Evolutionary conservation across 192 early-diverging fungal species (phyloP), one percentile per base, ranked within the genome.

Genomic region (Coemansia reversa): DNA sequence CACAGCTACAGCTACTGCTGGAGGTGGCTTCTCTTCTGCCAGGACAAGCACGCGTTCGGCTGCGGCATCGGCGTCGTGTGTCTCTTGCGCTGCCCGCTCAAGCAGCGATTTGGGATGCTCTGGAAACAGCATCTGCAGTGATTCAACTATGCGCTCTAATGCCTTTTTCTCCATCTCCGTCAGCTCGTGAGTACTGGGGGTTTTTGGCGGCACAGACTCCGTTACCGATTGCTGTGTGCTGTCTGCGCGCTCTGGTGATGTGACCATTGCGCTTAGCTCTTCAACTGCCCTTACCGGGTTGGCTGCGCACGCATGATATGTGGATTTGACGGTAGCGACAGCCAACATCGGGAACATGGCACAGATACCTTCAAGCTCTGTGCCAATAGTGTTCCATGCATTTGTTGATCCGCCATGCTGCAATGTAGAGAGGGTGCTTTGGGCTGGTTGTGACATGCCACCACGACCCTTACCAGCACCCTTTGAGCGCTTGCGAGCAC

Each of bases 291-390:
- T 18, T 33, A 62, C 63, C 11, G 69, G 6, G n/a, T 72, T 32
- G 9, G 78, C 78, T 2, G 69, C 66, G 45, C 69, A 72, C 11
- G 52, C 53, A 42, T 81, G 78, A 60, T 75, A 81, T 5, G 66
- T 58, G 3, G 78, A 68, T 28, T 24, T 42, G 35, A 81, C 78
- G 2, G 65, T 57, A 55, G 60, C 32, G 9, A 63, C 32, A 9
- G 72, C 42, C 1, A 81, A 60, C 62, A 58, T 69, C 0, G 78
- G 78, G 27, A 81, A 81, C 19, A 72, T 51, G 6, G 54, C 45
- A 56, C 69, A 75, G 24, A 81, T 20, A 5, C 58, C 48, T 5
- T 68, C 63, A 4, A 81, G 63, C 59, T 81, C 78, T 5, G 28
- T 18, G 42, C 49, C 59, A 1, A 75, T 81, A n/a, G 58, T 61